phyloP scores from a whole-genome alignment of 2,329 filamentous ascomycete genomes.

The Nothophoma quercina region DNA sequence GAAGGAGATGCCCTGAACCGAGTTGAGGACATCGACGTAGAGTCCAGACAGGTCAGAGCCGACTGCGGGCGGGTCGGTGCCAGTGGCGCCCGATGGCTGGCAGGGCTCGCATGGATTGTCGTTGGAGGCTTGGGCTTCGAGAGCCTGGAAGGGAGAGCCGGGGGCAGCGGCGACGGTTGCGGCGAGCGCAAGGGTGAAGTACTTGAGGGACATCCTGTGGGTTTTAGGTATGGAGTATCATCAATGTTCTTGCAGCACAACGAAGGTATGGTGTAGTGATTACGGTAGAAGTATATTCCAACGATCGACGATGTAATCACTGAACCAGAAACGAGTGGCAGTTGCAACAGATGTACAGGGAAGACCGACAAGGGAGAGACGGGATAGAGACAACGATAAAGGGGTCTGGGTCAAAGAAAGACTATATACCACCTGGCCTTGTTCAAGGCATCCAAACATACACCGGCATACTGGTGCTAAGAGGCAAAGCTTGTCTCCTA shows the following conservation, averaged over 20 bases:
- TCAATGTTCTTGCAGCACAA: constrained; percentile 5
- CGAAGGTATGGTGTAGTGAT: constrained; percentile 11
- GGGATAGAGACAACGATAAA: constrained; percentile 6
- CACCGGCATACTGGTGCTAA: constrained; percentile 14
- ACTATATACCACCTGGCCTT: constrained; percentile 13
- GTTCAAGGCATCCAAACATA: constrained; percentile 9
- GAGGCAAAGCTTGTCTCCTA: constrained; percentile 17
- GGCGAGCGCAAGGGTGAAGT: constrained; percentile 35
- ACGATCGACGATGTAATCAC: constrained; percentile 10
- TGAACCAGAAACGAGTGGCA: constrained; percentile 17
- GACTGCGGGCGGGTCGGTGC: constrained; percentile 39
- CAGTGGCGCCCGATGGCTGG: constrained; percentile 46
- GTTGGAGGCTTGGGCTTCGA: constrained; percentile 31
- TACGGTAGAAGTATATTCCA: constrained; percentile 16
- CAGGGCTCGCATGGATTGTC: constrained; percentile 45
- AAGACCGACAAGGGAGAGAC: constrained; percentile 13
- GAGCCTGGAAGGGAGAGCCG: constrained; percentile 27
- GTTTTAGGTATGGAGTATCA: not conserved
- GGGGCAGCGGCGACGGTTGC: constrained; percentile 28
- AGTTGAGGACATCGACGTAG: constrained; percentile 46
- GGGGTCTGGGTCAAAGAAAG: constrained; percentile 10
- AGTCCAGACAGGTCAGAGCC: constrained; percentile 46
- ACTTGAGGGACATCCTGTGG: constrained; percentile 33
- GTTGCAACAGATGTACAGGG: constrained; percentile 8
- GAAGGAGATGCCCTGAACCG: constrained; percentile 46